phyloP scores from a whole-genome alignment of 2,329 filamentous ascomycete genomes.

The Stromatinia cepivora region DNA sequence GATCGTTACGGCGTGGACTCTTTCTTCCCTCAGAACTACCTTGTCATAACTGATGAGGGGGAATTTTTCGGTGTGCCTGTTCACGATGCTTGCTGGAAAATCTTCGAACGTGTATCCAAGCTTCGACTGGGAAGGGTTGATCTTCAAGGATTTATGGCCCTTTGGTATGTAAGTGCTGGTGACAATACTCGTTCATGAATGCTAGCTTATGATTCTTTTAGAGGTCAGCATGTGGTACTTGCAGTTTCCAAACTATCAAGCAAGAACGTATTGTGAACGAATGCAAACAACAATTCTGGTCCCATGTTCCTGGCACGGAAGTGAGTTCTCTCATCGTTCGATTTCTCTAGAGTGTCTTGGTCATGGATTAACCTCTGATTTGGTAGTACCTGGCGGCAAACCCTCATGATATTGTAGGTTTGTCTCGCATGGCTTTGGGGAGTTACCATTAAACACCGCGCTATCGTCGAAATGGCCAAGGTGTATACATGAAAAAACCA shows the following conservation, averaged over 20 bases:
- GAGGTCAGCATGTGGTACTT: constrained; percentile 22
- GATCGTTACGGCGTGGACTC: constrained; percentile 8
- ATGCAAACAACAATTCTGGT: constrained; percentile 20
- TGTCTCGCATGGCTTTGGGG: constrained; percentile 4
- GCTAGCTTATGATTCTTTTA: neutral
- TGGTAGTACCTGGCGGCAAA: constrained; percentile 25
- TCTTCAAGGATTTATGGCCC: constrained; percentile 25
- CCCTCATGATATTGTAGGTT: constrained; percentile 25
- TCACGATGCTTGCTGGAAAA: constrained; percentile 28
- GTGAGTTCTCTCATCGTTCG: neutral
- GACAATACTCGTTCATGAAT: neutral
- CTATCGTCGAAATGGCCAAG: no score
- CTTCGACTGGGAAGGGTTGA: constrained; percentile 26
- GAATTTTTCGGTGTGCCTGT: constrained; percentile 18
- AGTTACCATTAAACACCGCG: neutral
- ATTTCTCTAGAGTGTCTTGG: no score
- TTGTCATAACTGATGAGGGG: neutral
- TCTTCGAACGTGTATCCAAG: constrained; percentile 27
- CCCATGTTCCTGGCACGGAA: constrained; percentile 25
- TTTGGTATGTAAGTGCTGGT: constrained; percentile 23
- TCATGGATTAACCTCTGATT: neutral
- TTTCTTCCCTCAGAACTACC: constrained; percentile 17
- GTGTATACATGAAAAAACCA: neutral
- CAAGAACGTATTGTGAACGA: constrained; percentile 14
- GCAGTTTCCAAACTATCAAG: constrained; percentile 24